Evolutionary conservation across 805 yeast genomes (phyloP), one percentile per base, ranked within the genome.

Genomic region (Candida ovalis): DNA sequence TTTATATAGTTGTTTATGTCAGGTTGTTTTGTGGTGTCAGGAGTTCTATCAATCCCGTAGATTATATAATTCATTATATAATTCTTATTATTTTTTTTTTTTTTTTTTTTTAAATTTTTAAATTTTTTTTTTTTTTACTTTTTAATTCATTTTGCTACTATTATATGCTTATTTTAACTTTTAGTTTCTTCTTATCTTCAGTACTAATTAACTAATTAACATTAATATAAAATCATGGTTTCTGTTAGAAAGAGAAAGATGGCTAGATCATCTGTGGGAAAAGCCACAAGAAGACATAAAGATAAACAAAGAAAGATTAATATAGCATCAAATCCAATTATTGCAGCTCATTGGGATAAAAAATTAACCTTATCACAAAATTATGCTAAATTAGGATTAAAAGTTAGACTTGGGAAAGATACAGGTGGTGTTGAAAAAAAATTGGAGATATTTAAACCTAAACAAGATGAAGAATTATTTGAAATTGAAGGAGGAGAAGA

Each of bases 331-430:
- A 88, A 89, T 62, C 87, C 96, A 1, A 79, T 94, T 53, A 86
- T 94, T 53, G 95, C 89, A 4, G 87, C 81, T 30, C 78, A 90
- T 66, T 94, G 99, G 99, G 96, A 94, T 68, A 78, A 82, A 50
- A 77, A 78, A 12, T 73, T 84, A 48, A 91, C 98, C 0, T 70
- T 91, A 51, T 76, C 81, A 45, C 98, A 94, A 64, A 94, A 94
- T 66, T 92, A 94, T 69, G 83, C 84, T 58, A 80, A 74, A 53
- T 70, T 94, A 25, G 99, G 99, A 3, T 72, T 94, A 45, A 73
- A 81, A 33, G 75, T 86, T 10, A 80, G 81, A 56, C 67, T 91
- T 33, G 85, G 86, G 23, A 71, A 67, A 17, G 73, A 81, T 1
- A 81, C 96, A 1, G 98, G 97, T 50, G 97, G 97, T 42, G 69